Conservation (phyloP, 306 rosid genomes). For the Medicago ruthenica region DNA sequence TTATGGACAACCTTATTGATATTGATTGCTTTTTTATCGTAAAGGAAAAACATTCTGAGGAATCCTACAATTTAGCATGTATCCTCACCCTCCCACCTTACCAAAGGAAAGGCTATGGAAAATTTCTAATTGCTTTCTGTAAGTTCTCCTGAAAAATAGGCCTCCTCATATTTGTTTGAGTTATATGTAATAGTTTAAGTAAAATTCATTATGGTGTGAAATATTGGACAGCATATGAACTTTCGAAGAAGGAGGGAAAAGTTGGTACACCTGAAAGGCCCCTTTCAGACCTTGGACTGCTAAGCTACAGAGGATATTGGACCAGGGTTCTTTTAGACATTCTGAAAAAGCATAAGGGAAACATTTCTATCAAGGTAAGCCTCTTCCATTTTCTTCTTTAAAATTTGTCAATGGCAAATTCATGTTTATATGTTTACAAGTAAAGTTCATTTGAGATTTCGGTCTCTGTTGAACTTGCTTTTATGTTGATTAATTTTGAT, state of each 20-base stretch:
- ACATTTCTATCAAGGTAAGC: constrained; percentile 91
- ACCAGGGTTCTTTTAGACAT: constrained; percentile 94
- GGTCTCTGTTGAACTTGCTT: constrained; percentile 3
- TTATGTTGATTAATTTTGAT: neutral
- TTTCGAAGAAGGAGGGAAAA: constrained; percentile 96
- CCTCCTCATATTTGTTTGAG: constrained; percentile 7
- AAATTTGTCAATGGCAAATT: neutral
- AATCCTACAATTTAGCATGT: constrained; percentile 96
- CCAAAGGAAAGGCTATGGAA: constrained; percentile 99
- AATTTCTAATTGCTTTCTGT: constrained; percentile 98
- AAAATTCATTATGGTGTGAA: constrained; percentile 37
- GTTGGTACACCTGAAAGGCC: constrained; percentile 99
- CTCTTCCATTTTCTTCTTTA: constrained; percentile 11
- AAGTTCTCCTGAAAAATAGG: constrained; percentile 45
- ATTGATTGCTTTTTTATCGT: constrained; percentile 38
- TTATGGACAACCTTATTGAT: constrained; percentile 33
- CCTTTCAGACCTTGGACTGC: constrained; percentile 93
- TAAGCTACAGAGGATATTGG: constrained; percentile 99
- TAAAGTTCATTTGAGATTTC: constrained; percentile 2
- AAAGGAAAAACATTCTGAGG: constrained; percentile 99
- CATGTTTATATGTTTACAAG: constrained; percentile 9
- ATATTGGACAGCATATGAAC: constrained; percentile 87
- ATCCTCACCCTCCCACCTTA: constrained; percentile 99
- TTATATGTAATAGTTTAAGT: constrained; percentile 18
- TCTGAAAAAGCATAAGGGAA: constrained; percentile 94